These are phyloP conservation scores for Neophaeococcomyces mojaviensis DNA, from an alignment of 2,329 filamentous ascomycete genomes.

Conservation along the genomic window DNA sequence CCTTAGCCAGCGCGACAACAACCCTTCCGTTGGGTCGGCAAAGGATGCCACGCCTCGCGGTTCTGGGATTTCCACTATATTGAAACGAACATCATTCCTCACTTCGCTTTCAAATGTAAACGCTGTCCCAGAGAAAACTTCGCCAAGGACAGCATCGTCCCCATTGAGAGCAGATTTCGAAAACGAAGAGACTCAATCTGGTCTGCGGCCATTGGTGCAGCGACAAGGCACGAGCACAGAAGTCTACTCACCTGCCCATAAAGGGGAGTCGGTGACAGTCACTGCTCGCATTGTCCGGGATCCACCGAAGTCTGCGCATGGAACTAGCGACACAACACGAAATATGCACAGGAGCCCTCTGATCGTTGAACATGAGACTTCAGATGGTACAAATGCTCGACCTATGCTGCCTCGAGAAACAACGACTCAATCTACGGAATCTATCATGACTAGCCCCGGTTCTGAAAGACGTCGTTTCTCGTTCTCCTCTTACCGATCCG, in stretches of 20 bases:
- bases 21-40: background rate
- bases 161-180: background rate
- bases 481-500: slow-evolving; percentile 34
- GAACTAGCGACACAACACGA: slow-evolving; percentile 30
- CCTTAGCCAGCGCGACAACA: slow-evolving; percentile 48
- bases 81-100: slow-evolving; percentile 6
- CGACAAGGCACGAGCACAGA: slow-evolving; percentile 1
- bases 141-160: background rate
- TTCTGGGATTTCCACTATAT: slow-evolving; percentile 13
- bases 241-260: slow-evolving; percentile 12
- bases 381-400: slow-evolving; percentile 24
- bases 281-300: slow-evolving; percentile 73
- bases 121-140: background rate
- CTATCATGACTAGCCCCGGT: slow-evolving; percentile 19
- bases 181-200: background rate
- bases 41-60: slow-evolving; percentile 22
- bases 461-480: slow-evolving; percentile 32
- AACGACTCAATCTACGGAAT: slow-evolving; percentile 13
- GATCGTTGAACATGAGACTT: slow-evolving; percentile 58
- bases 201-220: slow-evolving; percentile 3
- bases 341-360: slow-evolving; percentile 51
- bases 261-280: slow-evolving; percentile 70
- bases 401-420: slow-evolving; percentile 20
- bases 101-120: background rate
- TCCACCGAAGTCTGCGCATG: slow-evolving; percentile 23